A percentile compares a stretch with the other conserved stretches of the same genome.
Conservation (phyloP, 2,329 filamentous ascomycete genomes). For the Biscogniauxia mediterranea region DNA sequence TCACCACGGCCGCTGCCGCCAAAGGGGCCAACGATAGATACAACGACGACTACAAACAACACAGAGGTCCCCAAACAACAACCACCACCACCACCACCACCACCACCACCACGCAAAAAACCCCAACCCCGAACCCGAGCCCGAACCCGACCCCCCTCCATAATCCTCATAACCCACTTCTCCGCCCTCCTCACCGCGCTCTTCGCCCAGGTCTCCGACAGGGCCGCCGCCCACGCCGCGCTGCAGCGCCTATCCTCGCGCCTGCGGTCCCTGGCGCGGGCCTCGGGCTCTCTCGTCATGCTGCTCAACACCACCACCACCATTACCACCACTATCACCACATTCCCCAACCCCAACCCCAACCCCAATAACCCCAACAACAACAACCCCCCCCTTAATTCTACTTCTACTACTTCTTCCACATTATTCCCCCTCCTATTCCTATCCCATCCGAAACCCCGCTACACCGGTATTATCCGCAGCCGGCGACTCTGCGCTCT, state of each 20-base stretch:
- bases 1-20: neutral
- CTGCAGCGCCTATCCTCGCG: conserved; percentile 48
- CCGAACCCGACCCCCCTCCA: conserved; percentile 5
- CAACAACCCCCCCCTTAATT: too few species aligned
- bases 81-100: too few species aligned
- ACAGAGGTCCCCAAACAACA: too few species aligned
- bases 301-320: conserved; percentile 52
- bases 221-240: conserved; percentile 45
- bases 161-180: conserved; percentile 57
- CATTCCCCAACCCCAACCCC: too few species aligned
- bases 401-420: neutral
- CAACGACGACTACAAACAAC: too few species aligned
- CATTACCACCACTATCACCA: conserved; percentile 3
- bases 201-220: conserved; percentile 47
- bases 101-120: too few species aligned
- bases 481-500: conserved; percentile 44
- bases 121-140: neutral
- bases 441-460: too few species aligned
- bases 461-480: too few species aligned
- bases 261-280: conserved; percentile 45
- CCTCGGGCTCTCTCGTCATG: conserved; percentile 47
- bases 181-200: conserved; percentile 50
- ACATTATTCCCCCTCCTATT: too few species aligned
- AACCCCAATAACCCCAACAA: too few species aligned
- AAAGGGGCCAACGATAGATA: neutral